A percentile compares a stretch with the other conserved stretches of the same genome.
Evolutionary conservation across 176 grass and related monocot species (phyloP).

Genomic region (Avena atlantica): DNA sequence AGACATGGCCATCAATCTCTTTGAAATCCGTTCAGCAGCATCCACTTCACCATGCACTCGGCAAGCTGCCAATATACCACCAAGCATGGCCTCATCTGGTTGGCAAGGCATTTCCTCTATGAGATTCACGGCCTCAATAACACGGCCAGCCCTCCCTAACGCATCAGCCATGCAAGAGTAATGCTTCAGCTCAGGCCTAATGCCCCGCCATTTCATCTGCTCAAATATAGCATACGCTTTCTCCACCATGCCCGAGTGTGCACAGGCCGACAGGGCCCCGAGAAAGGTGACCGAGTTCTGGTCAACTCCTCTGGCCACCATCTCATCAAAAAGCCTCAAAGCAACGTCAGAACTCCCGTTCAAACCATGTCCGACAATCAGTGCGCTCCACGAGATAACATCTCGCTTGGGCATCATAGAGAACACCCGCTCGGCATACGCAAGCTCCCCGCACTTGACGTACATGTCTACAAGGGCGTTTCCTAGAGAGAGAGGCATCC

Average conservation of each 20-base stretch:
- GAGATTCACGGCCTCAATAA: slow-evolving; percentile 62
- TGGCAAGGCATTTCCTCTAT: slow-evolving; percentile 78
- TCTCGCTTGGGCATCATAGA: slow-evolving; percentile 50
- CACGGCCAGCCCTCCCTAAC: slow-evolving; percentile 61
- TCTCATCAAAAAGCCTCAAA: slow-evolving; percentile 63
- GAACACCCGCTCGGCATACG: slow-evolving; percentile 58
- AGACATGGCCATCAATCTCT: slow-evolving; percentile 61
- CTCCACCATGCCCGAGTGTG: slow-evolving; percentile 71
- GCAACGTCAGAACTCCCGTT: slow-evolving; percentile 60
- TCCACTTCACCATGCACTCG: slow-evolving; percentile 69
- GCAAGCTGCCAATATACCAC: slow-evolving; percentile 64
- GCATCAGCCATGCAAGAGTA: slow-evolving; percentile 75
- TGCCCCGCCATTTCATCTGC: slow-evolving; percentile 51
- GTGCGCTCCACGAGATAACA: slow-evolving; percentile 81
- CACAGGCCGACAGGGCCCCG: slow-evolving; percentile 71
- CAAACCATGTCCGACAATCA: slow-evolving; percentile 79
- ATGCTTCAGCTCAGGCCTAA: slow-evolving; percentile 68
- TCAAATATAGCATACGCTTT: slow-evolving; percentile 57
- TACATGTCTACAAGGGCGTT: slow-evolving; percentile 82
- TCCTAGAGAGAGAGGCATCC: slow-evolving; percentile 50
- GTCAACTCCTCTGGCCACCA: slow-evolving; percentile 40
- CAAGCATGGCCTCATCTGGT: slow-evolving; percentile 66
- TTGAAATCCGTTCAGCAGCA: slow-evolving; percentile 61
- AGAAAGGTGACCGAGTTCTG: slow-evolving; percentile 76
- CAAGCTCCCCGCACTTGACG: slow-evolving; percentile 73